These are phyloP conservation scores for Terfezia claveryi DNA, from an alignment of 495 filamentous ascomycete genomes.

Conservation along the genomic window DNA sequence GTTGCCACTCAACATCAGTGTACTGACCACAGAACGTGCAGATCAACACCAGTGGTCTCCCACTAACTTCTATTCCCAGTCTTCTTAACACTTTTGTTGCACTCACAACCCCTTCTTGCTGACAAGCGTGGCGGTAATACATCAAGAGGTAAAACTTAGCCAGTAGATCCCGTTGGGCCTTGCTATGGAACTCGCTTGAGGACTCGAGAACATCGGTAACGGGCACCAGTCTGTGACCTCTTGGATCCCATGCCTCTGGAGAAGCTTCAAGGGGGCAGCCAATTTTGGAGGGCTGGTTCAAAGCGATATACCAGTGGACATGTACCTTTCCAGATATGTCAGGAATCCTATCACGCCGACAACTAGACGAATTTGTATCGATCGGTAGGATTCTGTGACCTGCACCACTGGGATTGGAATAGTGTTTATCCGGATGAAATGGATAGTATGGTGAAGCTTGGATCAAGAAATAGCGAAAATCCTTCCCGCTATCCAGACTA, in stretches of 20 bases:
- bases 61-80: neutral
- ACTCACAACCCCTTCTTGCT: neutral
- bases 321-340: neutral
- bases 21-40: neutral
- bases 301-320: neutral
- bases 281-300: neutral
- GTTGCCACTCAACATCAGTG: neutral
- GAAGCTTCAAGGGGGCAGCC: neutral
- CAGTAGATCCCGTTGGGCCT: neutral
- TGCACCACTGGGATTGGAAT: too few relatives aligned
- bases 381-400: too few relatives aligned
- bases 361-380: too few relatives aligned
- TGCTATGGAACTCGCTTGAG: neutral
- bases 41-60: neutral
- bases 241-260: neutral
- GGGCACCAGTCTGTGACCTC: neutral
- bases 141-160: neutral
- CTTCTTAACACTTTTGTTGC: neutral
- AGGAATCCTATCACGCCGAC: too few relatives aligned
- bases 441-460: too few relatives aligned
- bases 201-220: neutral
- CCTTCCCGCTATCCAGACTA: too few relatives aligned
- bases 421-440: too few relatives aligned
- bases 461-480: too few relatives aligned
- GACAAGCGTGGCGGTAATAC: neutral